These are phyloP conservation scores for Exsudoporus frostii DNA, from an alignment of 768 basidiomycete genomes.

Conservation along the genomic window DNA sequence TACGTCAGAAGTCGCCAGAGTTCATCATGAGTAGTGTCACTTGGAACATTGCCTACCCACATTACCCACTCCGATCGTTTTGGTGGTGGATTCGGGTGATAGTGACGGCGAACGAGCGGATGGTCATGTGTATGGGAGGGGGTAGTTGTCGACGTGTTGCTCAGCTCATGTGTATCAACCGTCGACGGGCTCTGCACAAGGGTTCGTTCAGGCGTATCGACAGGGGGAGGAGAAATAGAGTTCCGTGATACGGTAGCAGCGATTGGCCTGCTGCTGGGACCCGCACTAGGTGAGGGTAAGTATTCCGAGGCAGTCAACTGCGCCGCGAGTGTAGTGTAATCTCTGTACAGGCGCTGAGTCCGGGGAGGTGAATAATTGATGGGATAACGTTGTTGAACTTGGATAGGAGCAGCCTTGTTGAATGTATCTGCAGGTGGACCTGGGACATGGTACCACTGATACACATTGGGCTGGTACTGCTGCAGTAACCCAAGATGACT, in stretches of 20 bases:
- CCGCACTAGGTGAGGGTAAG: slow-evolving; percentile 7
- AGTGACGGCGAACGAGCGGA: slow-evolving; percentile 45
- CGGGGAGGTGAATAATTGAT: slow-evolving; percentile 27
- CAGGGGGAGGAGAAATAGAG: not conserved
- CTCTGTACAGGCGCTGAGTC: slow-evolving; percentile 18
- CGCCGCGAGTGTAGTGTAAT: slow-evolving; percentile 18
- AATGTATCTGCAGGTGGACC: slow-evolving; percentile 23
- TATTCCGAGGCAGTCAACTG: slow-evolving; percentile 13
- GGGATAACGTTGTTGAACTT: slow-evolving; percentile 34
- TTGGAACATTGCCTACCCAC: slow-evolving; percentile 94
- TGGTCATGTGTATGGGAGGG: slow-evolving; percentile 21
- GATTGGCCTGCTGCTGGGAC: not conserved
- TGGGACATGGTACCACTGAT: slow-evolving; percentile 50
- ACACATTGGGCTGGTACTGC: slow-evolving; percentile 36
- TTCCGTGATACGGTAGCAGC: not conserved
- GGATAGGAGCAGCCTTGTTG: slow-evolving; percentile 25
- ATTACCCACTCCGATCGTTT: slow-evolving; percentile 90
- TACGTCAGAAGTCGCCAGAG: slow-evolving; percentile 79
- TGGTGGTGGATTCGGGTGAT: slow-evolving; percentile 69
- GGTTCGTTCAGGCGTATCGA: slow-evolving; percentile 4
- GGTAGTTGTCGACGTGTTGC: not conserved
- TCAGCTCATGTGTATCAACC: not conserved
- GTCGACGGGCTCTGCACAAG: slow-evolving; percentile 1
- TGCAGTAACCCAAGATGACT: slow-evolving; percentile 38
- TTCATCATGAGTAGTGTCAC: slow-evolving; percentile 80